Evolutionary conservation across 139 green algal genomes (phyloP), one percentile per base, ranked within the genome.

Genomic region (Parachlorella kessleri): DNA sequence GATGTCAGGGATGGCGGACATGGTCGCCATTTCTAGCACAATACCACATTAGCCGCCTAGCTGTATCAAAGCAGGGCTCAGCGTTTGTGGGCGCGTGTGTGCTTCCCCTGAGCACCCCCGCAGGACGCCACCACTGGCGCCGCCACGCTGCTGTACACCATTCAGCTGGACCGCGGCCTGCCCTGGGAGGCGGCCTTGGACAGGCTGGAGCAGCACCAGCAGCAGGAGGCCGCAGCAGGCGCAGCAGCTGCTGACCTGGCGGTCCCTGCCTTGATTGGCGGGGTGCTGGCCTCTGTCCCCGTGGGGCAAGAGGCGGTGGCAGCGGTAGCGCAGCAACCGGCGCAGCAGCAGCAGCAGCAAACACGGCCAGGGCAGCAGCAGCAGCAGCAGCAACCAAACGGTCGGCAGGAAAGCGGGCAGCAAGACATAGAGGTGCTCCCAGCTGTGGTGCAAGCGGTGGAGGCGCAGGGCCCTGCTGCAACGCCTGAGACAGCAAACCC

Each of bases 101-200:
- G n/a, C n/a, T n/a, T n/a, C n/a, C n/a, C 14, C 48, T 59, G 48
- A 14, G 14, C 48, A 14, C 48, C 48, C 14, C 48, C 21, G 48
- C 36, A 38, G 3, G 76, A 76, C 54, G 30, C 37, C 6, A 37
- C 9, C 38, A 81, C 53, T 2, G 53, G 76, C 1, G 67, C 76
- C 7, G 21, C 68, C n/a, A 72, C 76, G 65, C 54, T 89, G 76
- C 76, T 88, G n/a, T 85, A 87, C 66, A 73, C 63, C 2, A 42
- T 91, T 3, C 42, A 81, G 53, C 55, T 92, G 37, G 88, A 93
- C 76, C 66, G 88, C 2, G 88, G 88, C 23, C 38, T 90, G 40
- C 73, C 78, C 68, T 93, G 78, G 79, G 76, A 78, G 8, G 71
- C 70, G 3, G 84, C 88, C 3, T 30, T 55, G 37, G 28, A 40